Evolutionary conservation across 2,329 filamentous ascomycete species (phyloP), one percentile per base, ranked within the genome.

Genomic region (Fusarium stilboides): DNA sequence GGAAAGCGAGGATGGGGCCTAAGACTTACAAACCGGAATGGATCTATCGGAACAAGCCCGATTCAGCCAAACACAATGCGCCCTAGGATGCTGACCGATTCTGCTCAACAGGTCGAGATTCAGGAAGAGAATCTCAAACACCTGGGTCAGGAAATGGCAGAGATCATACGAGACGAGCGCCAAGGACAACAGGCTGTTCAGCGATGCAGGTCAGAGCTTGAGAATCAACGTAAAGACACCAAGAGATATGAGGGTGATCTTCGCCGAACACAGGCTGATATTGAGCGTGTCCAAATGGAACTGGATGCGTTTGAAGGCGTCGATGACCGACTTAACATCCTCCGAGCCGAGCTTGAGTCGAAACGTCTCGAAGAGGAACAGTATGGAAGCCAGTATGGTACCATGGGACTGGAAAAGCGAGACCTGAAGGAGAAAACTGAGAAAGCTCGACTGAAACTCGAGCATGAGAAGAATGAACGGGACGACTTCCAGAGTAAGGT

Each of bases 51-150:
- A 77, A 85, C 61, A 62, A 85, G 77, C 13, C 81, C 82, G 8
- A 68, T 81, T 7, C 77, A 83, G 9, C 84, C 86, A 17, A 88
- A 82, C 69, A 78, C 75, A 1, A 83, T 86, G 39, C 81, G 80
- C 12, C 84, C 91, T 24, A 89, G 94, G n/a, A 97, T 97, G 89
- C 91, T 91, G 75, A 91, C 92, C 1, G 92, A 97, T 75, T 84
- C 88, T 26, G 91, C 88, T 58, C 87, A 87, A 19, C 91, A 93
- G 74, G 86, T 94, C 40, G 75, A 77, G 8, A 79, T 86, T 15
- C 83, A 86, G 44, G 80, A 81, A 59, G 84, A 88, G 26, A 80
- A 81, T 6, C 66, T 88, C 5, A 79, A 84, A 26, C 85, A 88
- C 37, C 82, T 92, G 5, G 83, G 86, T 53, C 76, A 79, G 8